Evolutionary conservation across 257 asterid species (phyloP).

Genomic region (Perilla frutescens): DNA sequence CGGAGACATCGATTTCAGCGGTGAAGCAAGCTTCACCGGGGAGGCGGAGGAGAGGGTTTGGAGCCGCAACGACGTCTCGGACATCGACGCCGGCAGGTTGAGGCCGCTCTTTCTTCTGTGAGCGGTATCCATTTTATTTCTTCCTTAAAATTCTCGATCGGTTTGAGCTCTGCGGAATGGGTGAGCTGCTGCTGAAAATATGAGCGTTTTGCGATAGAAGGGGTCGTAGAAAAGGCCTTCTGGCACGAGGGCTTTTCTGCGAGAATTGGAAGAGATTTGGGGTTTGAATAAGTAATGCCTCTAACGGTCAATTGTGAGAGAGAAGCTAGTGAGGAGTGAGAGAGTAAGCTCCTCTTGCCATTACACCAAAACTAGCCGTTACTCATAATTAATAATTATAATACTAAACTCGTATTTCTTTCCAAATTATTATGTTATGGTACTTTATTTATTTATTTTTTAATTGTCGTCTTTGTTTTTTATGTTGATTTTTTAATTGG

Average conservation of each 20-base stretch:
- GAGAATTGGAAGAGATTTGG: neutral
- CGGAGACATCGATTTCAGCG: conserved; percentile 88
- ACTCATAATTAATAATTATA: neutral
- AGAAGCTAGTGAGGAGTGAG: conserved; percentile 38
- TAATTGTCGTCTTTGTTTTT: too few relatives aligned
- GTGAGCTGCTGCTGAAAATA: neutral
- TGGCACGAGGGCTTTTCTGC: conserved; percentile 18
- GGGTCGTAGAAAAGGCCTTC: conserved; percentile 35
- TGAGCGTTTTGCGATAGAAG: neutral
- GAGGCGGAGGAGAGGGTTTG: conserved; percentile 55
- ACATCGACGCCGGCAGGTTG: conserved; percentile 81
- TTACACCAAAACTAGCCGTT: conserved; percentile 44
- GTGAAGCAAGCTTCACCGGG: conserved; percentile 61
- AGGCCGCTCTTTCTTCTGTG: conserved; percentile 85
- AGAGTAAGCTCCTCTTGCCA: conserved; percentile 31
- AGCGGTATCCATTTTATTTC: conserved; percentile 56
- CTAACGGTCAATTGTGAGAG: conserved; percentile 59
- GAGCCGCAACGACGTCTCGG: conserved; percentile 69
- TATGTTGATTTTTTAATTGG: too few relatives aligned
- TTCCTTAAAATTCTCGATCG: neutral
- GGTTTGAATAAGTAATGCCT: conserved; percentile 20
- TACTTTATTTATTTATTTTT: neutral
- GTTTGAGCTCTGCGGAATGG: neutral
- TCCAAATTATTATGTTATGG: too few relatives aligned
- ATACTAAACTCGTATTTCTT: neutral